Percentiles rank a stretch among this genome's conserved stretches.
phyloP scores from a whole-genome alignment of 345 rosid species.

The Orychophragmus violaceus region DNA sequence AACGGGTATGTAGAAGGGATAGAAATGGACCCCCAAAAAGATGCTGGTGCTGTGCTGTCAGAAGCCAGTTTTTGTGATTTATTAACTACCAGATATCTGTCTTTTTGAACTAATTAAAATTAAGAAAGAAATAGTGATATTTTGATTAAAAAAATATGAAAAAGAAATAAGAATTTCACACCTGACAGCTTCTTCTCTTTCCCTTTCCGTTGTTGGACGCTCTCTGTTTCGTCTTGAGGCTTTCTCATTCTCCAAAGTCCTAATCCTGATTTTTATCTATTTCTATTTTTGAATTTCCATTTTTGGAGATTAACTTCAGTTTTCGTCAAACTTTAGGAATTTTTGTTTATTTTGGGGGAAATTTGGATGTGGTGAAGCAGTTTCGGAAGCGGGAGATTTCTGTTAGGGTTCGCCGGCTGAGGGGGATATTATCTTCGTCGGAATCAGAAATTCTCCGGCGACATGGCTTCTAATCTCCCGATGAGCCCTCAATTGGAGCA shows the following conservation, averaged over 20 bases:
- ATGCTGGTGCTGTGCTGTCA: conserved; percentile 25
- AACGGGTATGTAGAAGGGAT: not conserved
- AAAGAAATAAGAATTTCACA: not conserved
- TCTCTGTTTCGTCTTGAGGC: conserved; percentile 8
- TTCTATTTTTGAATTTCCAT: not conserved
- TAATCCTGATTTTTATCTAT: not conserved
- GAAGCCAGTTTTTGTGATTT: not conserved
- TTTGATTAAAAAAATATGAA: not conserved
- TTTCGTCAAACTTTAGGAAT: conserved; percentile 9
- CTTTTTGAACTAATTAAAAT: not conserved
- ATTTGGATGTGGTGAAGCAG: conserved; percentile 1
- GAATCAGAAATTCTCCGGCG: conserved; percentile 35
- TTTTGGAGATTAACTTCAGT: conserved; percentile 11
- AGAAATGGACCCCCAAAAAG: not conserved
- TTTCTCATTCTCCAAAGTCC: conserved; percentile 1
- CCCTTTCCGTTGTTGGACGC: conserved; percentile 5
- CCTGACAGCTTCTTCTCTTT: conserved; percentile 18
- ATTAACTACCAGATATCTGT: conserved; percentile 17
- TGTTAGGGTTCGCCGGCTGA: conserved; percentile 17
- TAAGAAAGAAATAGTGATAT: not conserved
- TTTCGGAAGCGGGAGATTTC: not conserved
- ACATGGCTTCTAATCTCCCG: conserved; percentile 57
- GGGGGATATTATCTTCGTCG: conserved; percentile 6
- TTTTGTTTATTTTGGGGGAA: not conserved
- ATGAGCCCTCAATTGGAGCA: conserved; percentile 92